These are phyloP conservation scores for Pseudomonodictys pantanalensis DNA, from an alignment of 495 filamentous ascomycete genomes.

Conservation along the genomic window DNA sequence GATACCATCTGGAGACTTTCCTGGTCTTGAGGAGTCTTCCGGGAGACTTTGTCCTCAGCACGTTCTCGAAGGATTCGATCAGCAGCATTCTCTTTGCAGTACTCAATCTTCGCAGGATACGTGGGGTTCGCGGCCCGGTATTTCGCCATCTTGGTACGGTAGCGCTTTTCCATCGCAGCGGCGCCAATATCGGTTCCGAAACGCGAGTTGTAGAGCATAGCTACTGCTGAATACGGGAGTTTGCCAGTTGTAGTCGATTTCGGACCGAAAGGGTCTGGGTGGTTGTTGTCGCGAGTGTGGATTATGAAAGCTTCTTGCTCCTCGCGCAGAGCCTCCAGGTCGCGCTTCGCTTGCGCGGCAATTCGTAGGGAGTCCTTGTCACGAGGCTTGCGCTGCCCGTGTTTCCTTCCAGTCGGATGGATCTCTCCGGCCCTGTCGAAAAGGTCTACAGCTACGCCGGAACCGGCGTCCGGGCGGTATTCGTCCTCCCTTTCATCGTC, in stretches of 20 bases:
- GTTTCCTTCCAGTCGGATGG: not conserved
- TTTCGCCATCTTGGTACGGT: not conserved
- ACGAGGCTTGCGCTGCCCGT: not conserved
- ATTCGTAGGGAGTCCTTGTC: not conserved
- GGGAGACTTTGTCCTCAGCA: not conserved
- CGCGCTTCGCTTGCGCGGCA: not conserved
- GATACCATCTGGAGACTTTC: not conserved
- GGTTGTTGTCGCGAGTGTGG: slow-evolving; percentile 13
- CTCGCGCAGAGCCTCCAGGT: not conserved
- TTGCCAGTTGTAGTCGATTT: not conserved
- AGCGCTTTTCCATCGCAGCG: slow-evolving; percentile 9
- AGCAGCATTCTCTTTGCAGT: not conserved
- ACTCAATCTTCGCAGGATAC: slow-evolving; percentile 3
- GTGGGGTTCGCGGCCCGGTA: not conserved
- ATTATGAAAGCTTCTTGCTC: slow-evolving; percentile 5
- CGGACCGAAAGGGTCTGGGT: slow-evolving; percentile 2
- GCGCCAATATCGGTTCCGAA: not conserved
- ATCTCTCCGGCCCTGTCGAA: no score
- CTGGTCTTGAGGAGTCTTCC: not conserved
- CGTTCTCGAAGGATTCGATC: not conserved
- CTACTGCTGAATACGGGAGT: not conserved
- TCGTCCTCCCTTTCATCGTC: not conserved
- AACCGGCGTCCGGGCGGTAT: not conserved
- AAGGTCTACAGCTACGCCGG: no score
- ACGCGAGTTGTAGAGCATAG: not conserved